These are phyloP conservation scores for Adansonia grandidieri DNA, from an alignment of 441 rosid species.

Conservation along the genomic window DNA sequence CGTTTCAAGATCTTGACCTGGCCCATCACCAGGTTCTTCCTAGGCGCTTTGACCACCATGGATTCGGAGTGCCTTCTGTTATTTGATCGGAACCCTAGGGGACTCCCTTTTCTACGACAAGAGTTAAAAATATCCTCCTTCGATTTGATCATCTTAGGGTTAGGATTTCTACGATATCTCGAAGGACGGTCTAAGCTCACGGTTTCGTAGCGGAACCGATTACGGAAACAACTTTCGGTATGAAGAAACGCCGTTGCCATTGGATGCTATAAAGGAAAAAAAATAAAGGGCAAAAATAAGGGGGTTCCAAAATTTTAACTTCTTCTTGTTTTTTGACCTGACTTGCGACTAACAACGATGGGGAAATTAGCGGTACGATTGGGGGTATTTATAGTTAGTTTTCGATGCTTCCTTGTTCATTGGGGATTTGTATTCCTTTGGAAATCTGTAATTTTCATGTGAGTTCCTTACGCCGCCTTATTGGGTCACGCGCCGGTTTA, in stretches of 20 bases:
- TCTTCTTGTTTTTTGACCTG: not conserved
- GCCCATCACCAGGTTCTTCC: slow-evolving; percentile 51
- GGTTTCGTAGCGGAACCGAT: slow-evolving; percentile 27
- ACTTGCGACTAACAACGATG: not conserved
- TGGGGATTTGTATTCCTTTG: not conserved
- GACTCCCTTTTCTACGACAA: slow-evolving; percentile 39
- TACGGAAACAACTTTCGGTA: slow-evolving; percentile 20
- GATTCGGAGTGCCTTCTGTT: slow-evolving; percentile 16
- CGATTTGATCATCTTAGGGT: slow-evolving; percentile 20
- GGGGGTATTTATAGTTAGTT: not conserved
- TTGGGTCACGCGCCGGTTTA: not conserved
- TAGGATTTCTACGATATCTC: slow-evolving; percentile 25
- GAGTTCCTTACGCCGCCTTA: not conserved
- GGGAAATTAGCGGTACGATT: not conserved
- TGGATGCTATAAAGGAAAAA: not conserved
- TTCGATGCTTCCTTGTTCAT: not conserved
- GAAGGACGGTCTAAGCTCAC: slow-evolving; percentile 6
- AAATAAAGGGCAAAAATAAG: not conserved
- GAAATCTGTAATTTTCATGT: not conserved
- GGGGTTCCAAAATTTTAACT: not conserved
- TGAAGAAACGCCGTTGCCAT: slow-evolving; percentile 34
- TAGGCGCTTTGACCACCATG: slow-evolving; percentile 39
- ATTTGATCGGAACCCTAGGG: slow-evolving; percentile 23
- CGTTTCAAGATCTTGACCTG: slow-evolving; percentile 74
- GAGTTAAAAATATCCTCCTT: slow-evolving; percentile 21